Conservation (phyloP, 2,329 filamentous ascomycete genomes). For the Chaetomiaceae sp. region DNA sequence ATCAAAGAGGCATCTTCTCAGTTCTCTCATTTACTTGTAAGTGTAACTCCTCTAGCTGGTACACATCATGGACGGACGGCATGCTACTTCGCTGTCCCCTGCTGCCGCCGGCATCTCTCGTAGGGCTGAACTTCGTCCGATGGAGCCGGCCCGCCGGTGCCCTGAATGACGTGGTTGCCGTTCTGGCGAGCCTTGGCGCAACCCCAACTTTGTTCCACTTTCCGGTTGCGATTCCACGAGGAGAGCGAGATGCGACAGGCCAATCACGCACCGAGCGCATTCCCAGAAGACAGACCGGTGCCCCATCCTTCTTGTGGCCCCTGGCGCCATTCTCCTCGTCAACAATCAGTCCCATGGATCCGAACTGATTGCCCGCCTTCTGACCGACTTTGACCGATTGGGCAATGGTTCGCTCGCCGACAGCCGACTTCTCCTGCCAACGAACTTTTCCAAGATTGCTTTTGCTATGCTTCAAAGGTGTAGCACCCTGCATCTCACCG, state of each 20-base stretch:
- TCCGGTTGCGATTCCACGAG: slow-evolving; percentile 8
- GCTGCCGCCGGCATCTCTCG: not conserved
- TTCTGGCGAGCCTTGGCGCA: slow-evolving; percentile 17
- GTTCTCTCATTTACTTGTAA: no score
- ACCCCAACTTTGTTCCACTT: slow-evolving; percentile 15
- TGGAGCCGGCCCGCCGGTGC: not conserved
- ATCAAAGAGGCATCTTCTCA: no score
- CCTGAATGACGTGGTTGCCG: slow-evolving; percentile 14
- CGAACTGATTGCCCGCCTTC: not conserved
- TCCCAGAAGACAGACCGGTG: not conserved
- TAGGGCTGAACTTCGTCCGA: slow-evolving; percentile 13
- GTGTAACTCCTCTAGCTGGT: no score
- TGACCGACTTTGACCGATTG: no score
- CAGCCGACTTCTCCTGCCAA: no score
- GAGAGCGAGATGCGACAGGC: slow-evolving; percentile 11
- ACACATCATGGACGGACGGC: no score
- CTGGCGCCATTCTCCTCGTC: not conserved
- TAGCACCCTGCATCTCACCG: no score
- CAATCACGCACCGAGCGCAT: slow-evolving; percentile 22
- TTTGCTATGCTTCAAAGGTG: no score
- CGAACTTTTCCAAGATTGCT: no score
- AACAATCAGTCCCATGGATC: not conserved
- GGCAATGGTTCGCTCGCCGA: no score
- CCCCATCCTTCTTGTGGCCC: not conserved
- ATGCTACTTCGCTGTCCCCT: not conserved